phyloP scores from a whole-genome alignment of 257 asterid genomes.

The Solanum lycopersicoides region DNA sequence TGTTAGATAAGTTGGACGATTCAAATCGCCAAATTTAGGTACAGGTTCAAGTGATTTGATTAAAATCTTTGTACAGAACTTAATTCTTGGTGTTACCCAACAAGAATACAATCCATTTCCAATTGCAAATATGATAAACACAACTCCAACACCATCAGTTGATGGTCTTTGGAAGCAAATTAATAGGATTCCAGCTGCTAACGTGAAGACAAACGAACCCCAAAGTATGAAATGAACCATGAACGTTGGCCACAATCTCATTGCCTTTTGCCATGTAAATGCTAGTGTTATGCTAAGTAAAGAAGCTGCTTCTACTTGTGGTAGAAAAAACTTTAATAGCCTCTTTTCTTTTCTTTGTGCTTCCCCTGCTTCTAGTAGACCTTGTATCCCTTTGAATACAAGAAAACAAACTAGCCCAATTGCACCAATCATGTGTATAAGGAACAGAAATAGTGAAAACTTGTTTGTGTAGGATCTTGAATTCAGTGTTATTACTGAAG shows the following conservation, averaged over 20 bases:
- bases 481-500: slow-evolving; percentile 47
- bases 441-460: slow-evolving; percentile 67
- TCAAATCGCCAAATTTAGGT: slow-evolving; percentile 56
- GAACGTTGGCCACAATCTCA: slow-evolving; percentile 75
- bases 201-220: slow-evolving; percentile 62
- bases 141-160: slow-evolving; percentile 64
- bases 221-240: slow-evolving; percentile 84
- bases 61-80: slow-evolving; percentile 64
- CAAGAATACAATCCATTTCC: slow-evolving; percentile 91
- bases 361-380: slow-evolving; percentile 45
- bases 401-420: slow-evolving; percentile 66
- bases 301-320: slow-evolving; percentile 86
- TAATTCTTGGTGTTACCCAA: slow-evolving; percentile 80
- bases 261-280: slow-evolving; percentile 77
- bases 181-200: slow-evolving; percentile 74
- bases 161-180: slow-evolving; percentile 84
- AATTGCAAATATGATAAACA: slow-evolving; percentile 53
- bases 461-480: slow-evolving; percentile 87
- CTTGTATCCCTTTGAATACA: slow-evolving; percentile 66
- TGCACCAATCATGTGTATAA: slow-evolving; percentile 49
- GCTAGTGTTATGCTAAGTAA: slow-evolving; percentile 78
- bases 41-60: slow-evolving; percentile 76
- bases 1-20: slow-evolving; percentile 75
- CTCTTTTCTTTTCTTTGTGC: slow-evolving; percentile 36
- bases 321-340: slow-evolving; percentile 55